These are phyloP conservation scores for Xerocomus nothofagi DNA, from an alignment of 1,284 basidiomycete genomes.

Conservation along the genomic window DNA sequence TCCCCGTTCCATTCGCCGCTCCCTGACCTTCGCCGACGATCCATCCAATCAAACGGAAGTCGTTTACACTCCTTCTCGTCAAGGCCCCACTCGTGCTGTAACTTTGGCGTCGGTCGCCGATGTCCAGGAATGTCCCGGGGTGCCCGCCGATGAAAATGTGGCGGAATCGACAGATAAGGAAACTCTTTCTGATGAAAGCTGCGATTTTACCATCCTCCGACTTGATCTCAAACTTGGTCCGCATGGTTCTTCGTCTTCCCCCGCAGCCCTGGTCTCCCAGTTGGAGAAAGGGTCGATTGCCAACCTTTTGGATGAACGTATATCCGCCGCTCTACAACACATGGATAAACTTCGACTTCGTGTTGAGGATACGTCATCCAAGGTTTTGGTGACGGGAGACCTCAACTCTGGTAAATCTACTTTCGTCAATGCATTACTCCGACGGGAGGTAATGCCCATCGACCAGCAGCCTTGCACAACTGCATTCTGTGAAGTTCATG, in stretches of 20 bases:
- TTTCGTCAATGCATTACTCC: conserved; percentile 91
- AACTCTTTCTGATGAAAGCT: conserved; percentile 41
- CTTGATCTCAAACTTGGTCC: conserved; percentile 92
- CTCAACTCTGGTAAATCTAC: conserved; percentile 99
- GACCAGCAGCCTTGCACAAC: conserved; percentile 99
- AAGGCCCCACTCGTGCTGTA: conserved; percentile 53
- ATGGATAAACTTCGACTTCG: conserved; percentile 85
- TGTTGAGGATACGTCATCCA: conserved; percentile 90
- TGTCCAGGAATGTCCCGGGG: conserved; percentile 37
- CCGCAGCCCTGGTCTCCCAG: conserved; percentile 83
- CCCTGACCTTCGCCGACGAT: conserved; percentile 83
- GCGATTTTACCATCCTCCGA: conserved; percentile 83
- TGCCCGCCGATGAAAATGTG: conserved; percentile 34
- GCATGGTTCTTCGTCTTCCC: conserved; percentile 65
- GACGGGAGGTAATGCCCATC: conserved; percentile 91
- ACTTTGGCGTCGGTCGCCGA: conserved; percentile 57
- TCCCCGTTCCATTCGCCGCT: conserved; percentile 54
- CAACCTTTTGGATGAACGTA: conserved; percentile 86
- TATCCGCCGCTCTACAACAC: conserved; percentile 77
- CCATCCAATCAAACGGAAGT: conserved; percentile 68
- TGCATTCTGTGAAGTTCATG: conserved; percentile 96
- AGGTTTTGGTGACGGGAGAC: conserved; percentile 99
- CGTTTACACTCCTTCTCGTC: conserved; percentile 50
- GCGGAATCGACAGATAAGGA: conserved; percentile 42
- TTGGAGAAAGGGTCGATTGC: conserved; percentile 93